A percentile compares a stretch with the other conserved stretches of the same genome.
Evolutionary conservation across 1,284 basidiomycete species (phyloP).

Genomic region (Trametes polyzona): DNA sequence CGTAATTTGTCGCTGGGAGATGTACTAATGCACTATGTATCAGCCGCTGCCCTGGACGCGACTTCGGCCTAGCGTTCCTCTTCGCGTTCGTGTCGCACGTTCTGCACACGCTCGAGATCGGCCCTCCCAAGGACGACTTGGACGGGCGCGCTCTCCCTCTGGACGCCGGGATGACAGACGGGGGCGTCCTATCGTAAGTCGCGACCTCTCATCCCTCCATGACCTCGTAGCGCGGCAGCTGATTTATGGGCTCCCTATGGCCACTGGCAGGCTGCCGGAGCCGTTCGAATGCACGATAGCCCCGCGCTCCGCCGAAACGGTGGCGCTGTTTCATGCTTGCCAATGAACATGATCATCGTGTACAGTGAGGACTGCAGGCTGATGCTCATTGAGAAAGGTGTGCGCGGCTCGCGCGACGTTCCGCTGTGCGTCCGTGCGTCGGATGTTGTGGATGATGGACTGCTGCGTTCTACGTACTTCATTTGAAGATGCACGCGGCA

Average conservation of each 20-base stretch:
- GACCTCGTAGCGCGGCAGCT: too few relatives aligned
- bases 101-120: constrained; percentile 10
- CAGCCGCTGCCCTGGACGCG: constrained; percentile 16
- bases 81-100: constrained; percentile 5
- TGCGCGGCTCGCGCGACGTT: too few relatives aligned
- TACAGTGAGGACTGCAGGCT: too few relatives aligned
- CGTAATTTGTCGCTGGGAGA: background rate
- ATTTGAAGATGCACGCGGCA: too few relatives aligned
- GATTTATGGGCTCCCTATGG: background rate
- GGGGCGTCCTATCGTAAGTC: constrained; percentile 8
- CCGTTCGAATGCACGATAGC: constrained; percentile 62
- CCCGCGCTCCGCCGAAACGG: constrained; percentile 58
- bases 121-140: constrained; percentile 1
- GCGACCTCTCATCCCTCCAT: background rate
- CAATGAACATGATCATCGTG: too few relatives aligned
- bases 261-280: constrained; percentile 53
- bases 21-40: background rate
- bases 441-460: too few relatives aligned
- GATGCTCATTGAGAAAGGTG: too few relatives aligned
- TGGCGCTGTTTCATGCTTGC: constrained; percentile 44
- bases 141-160: background rate
- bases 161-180: background rate
- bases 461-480: too few relatives aligned
- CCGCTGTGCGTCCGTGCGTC: too few relatives aligned
- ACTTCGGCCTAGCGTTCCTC: constrained; percentile 9